phyloP scores from a whole-genome alignment of 129 eudicot genomes.

The Calendula officinalis region DNA sequence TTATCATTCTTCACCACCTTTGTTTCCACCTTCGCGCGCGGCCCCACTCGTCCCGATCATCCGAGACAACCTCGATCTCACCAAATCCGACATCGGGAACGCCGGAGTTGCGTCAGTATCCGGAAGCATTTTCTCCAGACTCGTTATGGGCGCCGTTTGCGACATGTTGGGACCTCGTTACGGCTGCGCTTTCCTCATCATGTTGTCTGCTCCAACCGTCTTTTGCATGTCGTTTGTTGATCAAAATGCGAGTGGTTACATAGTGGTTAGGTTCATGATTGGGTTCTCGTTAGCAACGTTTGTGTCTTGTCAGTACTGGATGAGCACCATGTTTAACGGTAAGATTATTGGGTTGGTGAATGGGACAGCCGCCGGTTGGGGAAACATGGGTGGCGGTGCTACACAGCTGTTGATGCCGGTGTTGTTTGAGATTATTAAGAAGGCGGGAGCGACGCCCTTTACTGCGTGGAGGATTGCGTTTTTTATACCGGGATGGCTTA shows the following conservation, averaged over 20 bases:
- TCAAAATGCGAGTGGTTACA: conserved; percentile 45
- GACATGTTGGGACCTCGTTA: conserved; percentile 61
- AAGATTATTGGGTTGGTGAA: conserved; percentile 52
- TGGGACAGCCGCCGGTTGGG: conserved; percentile 72
- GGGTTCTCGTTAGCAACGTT: conserved; percentile 66
- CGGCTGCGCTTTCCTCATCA: conserved; percentile 57
- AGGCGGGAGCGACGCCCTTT: conserved; percentile 47
- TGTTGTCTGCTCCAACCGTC: conserved; percentile 54
- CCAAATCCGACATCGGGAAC: conserved; percentile 53
- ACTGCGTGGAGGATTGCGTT: conserved; percentile 68
- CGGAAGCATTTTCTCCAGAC: conserved; percentile 57
- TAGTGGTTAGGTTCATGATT: conserved; percentile 54
- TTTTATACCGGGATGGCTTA: conserved; percentile 52
- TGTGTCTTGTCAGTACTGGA: conserved; percentile 70
- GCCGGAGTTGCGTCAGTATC: conserved; percentile 61
- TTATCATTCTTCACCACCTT: conserved; percentile 51
- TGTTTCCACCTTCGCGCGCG: conserved; percentile 59
- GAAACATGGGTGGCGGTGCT: conserved; percentile 67
- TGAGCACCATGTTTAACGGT: conserved; percentile 65
- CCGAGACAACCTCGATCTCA: conserved; percentile 55
- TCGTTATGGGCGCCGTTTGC: conserved; percentile 57
- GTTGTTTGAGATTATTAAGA: conserved; percentile 40
- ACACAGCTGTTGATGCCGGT: conserved; percentile 62
- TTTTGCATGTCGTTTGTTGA: conserved; percentile 57
- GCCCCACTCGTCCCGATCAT: conserved; percentile 64